Percentiles rank a stretch among this genome's conserved stretches.
Conservation (phyloP, 345 rosid genomes). For the Linum tenue region DNA sequence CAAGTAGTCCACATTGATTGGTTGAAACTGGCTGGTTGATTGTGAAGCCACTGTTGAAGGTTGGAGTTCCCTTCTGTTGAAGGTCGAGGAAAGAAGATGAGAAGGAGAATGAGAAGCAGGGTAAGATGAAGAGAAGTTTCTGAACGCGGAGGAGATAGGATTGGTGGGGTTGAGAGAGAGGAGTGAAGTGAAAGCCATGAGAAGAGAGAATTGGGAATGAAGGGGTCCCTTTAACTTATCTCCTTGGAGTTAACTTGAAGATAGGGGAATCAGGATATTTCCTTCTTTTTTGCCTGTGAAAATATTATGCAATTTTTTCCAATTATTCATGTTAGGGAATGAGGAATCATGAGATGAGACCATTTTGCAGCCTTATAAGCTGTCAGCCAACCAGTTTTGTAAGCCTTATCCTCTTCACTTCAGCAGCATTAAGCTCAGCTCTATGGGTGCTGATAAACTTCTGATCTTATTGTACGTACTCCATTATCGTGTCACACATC, state of each 20-base stretch:
- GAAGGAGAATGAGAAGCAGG: slow-evolving; percentile 14
- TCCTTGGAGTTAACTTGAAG: background rate
- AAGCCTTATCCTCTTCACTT: too few relatives aligned
- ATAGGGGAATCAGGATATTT: background rate
- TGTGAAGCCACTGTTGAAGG: slow-evolving; percentile 36
- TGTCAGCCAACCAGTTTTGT: too few relatives aligned
- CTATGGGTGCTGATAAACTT: too few relatives aligned
- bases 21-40: slow-evolving; percentile 31
- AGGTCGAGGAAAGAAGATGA: slow-evolving; percentile 9
- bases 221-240: too few relatives aligned
- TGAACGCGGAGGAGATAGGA: slow-evolving; percentile 13
- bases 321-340: too few relatives aligned
- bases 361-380: too few relatives aligned
- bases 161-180: slow-evolving; percentile 24
- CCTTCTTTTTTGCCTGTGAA: background rate
- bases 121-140: slow-evolving; percentile 1
- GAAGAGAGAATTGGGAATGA: background rate
- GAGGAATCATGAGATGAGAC: too few relatives aligned
- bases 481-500: too few relatives aligned
- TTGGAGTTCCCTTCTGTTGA: slow-evolving; percentile 23
- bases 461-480: too few relatives aligned
- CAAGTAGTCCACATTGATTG: slow-evolving; percentile 53
- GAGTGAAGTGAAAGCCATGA: slow-evolving; percentile 34
- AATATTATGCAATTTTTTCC: too few relatives aligned
- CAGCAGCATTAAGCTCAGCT: too few relatives aligned